phyloP scores from a whole-genome alignment of 2,329 filamentous ascomycete genomes.

The Akanthomyces uredinophilus region DNA sequence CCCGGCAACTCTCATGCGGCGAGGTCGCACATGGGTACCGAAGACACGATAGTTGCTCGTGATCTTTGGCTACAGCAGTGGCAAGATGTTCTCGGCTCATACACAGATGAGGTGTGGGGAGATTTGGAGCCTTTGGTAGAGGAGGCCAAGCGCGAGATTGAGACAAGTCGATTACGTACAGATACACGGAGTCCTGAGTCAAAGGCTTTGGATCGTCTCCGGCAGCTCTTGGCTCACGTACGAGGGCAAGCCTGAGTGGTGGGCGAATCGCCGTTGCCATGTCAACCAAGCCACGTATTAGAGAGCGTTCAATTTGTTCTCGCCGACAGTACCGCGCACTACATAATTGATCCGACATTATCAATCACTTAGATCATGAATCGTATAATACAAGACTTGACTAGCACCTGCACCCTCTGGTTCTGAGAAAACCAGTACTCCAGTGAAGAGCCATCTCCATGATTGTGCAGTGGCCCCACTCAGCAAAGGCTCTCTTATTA shows the following conservation, averaged over 20 bases:
- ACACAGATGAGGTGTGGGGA: conserved; percentile 66
- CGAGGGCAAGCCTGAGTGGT: conserved; percentile 23
- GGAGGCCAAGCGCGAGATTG: conserved; percentile 52
- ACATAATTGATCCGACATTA: neutral
- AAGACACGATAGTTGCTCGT: conserved; percentile 34
- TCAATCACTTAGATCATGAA: neutral
- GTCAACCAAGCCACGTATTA: conserved; percentile 14
- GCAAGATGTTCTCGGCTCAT: conserved; percentile 50
- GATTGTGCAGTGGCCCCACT: neutral
- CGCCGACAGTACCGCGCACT: neutral
- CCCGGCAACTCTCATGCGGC: conserved; percentile 19
- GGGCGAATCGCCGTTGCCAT: conserved; percentile 16
- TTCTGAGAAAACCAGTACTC: neutral
- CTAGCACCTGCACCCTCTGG: neutral
- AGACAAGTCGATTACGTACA: conserved; percentile 27
- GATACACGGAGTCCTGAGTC: conserved; percentile 16
- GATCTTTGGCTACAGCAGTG: conserved; percentile 50
- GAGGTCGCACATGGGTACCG: conserved; percentile 33
- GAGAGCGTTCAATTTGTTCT: neutral
- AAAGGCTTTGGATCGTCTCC: conserved; percentile 30
- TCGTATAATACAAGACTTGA: neutral
- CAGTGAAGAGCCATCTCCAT: neutral
- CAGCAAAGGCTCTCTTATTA: neutral
- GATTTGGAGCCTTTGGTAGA: conserved; percentile 51
- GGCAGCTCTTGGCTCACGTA: conserved; percentile 34